Base-by-base conservation (phyloP, 1,284 basidiomycete species). In the Ustilago vetiveriae region DNA sequence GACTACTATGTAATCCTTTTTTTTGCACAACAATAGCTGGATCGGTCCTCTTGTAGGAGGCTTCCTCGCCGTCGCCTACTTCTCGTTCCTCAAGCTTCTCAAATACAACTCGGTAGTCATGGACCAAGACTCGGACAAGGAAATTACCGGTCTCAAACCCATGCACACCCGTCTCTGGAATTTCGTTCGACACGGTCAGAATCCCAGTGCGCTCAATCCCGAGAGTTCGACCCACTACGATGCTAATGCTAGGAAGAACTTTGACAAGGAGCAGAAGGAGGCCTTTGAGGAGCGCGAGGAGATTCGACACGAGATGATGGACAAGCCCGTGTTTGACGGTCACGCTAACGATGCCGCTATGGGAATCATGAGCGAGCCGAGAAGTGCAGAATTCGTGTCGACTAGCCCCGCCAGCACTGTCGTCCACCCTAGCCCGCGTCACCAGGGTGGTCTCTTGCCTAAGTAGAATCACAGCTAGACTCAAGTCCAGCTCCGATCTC, bases 51-150 rank as follows among this genome's bases (percentile, higher is more conserved):
- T 72, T 24, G 21, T 14, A 9, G 73, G 62, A 8, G 64, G 59
- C 2, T n/a, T 74, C 36, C 29, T 48, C 11, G 23, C 40, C 4
- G 47, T 74, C 1, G 47, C 50, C 23, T 68, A 56, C 43, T 54
- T 55, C 35, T 19, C 27, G 19, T 49, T 70, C 51, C 57, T 65
- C 45, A 65, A 63, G 41, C 14, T 58, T 13, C 53, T 60, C 27
- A 52, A 60, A 36, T 76, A 76, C 49, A 60, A 71, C 37, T 57
- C 54, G 3, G 68, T 68, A 14, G 58, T 57, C 2, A 30, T 59
- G 9, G 74, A 67, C 42, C 72, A 75, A 60, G 74, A 75, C 33
- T 54, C 50, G 6, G 72, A 68, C 42, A 69, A 47, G 21, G 65
- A 72, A 16, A 54, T 62, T 35, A 62, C 57, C 5, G 68, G 57